A percentile compares a stretch with the other conserved stretches of the same genome.
Conservation (phyloP, 2,329 filamentous ascomycete species). For the Fusarium sublunatum region DNA sequence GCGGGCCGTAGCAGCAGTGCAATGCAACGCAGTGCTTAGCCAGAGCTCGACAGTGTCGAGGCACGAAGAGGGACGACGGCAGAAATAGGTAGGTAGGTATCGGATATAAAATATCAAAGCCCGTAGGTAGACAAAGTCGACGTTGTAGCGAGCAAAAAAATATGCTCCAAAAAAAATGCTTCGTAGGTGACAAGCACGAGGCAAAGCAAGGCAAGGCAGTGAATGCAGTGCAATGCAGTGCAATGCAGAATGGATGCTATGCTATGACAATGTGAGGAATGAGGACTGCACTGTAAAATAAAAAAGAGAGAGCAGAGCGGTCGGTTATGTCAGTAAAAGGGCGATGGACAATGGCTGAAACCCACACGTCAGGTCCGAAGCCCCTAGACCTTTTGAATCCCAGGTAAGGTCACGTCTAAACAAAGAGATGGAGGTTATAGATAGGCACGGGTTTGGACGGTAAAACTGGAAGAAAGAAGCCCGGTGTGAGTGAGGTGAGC, state of each 20-base stretch:
- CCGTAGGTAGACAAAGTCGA: not conserved
- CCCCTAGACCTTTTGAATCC: slow-evolving; percentile 27
- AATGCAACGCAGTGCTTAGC: slow-evolving; percentile 19
- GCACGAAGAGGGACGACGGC: slow-evolving; percentile 13
- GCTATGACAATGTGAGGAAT: slow-evolving; percentile 32
- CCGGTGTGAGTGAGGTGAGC: slow-evolving; percentile 11
- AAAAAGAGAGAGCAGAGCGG: slow-evolving; percentile 38
- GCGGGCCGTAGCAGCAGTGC: slow-evolving; percentile 19
- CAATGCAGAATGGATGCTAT: slow-evolving; percentile 14
- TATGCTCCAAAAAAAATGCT: slow-evolving; percentile 30
- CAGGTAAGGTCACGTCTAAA: slow-evolving; percentile 29
- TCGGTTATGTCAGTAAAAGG: slow-evolving; percentile 43
- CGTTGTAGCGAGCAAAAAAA: slow-evolving; percentile 17
- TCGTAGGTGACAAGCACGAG: slow-evolving; percentile 16
- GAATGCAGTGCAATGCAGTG: slow-evolving; percentile 19
- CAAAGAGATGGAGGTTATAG: slow-evolving; percentile 24
- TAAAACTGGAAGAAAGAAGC: slow-evolving; percentile 33
- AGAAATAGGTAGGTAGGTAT: slow-evolving; percentile 9
- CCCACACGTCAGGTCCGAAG: slow-evolving; percentile 35
- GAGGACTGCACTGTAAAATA: slow-evolving; percentile 24
- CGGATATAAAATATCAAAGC: not conserved
- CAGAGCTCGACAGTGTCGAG: slow-evolving; percentile 36
- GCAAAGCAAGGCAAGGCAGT: slow-evolving; percentile 21
- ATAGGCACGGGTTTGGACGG: slow-evolving; percentile 9
- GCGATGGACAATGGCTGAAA: slow-evolving; percentile 34